A percentile compares a stretch with the other conserved stretches of the same genome.
Evolutionary conservation across 768 basidiomycete genomes (phyloP).

Genomic region (Termitomyces sp.): DNA sequence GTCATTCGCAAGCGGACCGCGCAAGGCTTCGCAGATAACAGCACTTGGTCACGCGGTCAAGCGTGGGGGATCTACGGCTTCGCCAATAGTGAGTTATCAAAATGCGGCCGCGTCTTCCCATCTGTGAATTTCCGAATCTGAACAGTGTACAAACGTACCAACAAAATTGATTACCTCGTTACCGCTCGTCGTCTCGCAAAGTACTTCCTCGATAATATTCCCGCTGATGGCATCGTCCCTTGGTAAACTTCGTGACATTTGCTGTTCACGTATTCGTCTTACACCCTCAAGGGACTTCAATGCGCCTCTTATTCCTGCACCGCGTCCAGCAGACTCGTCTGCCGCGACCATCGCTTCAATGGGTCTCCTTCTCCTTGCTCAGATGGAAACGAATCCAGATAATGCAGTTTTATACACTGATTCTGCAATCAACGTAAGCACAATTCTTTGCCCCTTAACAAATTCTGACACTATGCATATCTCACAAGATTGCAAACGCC

Average conservation of each 20-base stretch:
- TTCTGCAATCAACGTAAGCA: slow-evolving; percentile 42
- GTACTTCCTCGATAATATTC: slow-evolving; percentile 57
- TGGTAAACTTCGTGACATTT: slow-evolving; percentile 39
- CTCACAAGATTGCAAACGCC: slow-evolving; percentile 10
- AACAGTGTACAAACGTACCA: slow-evolving; percentile 58
- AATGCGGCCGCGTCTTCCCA: not conserved
- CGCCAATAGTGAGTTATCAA: slow-evolving; percentile 50
- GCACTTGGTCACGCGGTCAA: slow-evolving; percentile 75
- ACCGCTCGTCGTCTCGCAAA: slow-evolving; percentile 55
- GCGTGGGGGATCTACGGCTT: slow-evolving; percentile 71
- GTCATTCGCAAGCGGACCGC: slow-evolving; percentile 54
- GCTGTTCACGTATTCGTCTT: not conserved
- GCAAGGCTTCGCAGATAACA: slow-evolving; percentile 60
- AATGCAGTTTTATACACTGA: slow-evolving; percentile 37
- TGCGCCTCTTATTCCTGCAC: slow-evolving; percentile 51
- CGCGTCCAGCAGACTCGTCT: slow-evolving; percentile 64
- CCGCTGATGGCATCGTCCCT: slow-evolving; percentile 56
- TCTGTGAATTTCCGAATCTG: not conserved
- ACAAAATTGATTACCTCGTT: slow-evolving; percentile 44
- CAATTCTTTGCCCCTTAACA: not conserved
- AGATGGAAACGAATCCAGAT: slow-evolving; percentile 29
- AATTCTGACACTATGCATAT: not conserved
- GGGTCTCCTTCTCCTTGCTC: slow-evolving; percentile 54
- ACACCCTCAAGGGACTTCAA: slow-evolving; percentile 60
- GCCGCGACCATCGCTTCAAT: slow-evolving; percentile 62